Conservation (phyloP, 805 yeast genomes). For the Teunomyces panamensis region DNA sequence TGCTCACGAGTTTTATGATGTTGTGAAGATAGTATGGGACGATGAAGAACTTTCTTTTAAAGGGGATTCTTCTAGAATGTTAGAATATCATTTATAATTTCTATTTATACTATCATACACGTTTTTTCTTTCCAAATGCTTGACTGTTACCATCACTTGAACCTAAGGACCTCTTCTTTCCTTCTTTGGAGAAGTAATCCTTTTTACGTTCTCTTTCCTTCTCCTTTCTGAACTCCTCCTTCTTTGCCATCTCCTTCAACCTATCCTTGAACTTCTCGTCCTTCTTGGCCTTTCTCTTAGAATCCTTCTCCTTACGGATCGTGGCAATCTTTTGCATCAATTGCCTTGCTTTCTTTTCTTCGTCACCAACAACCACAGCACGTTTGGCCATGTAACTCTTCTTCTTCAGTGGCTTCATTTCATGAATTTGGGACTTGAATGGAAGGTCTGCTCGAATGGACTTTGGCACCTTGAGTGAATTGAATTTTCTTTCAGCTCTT, state of each 20-base stretch:
- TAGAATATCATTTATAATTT: conserved; percentile 28
- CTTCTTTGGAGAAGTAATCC: conserved; percentile 74
- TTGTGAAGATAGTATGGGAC: conserved; percentile 68
- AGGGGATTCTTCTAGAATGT: conserved; percentile 23
- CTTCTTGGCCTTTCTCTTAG: conserved; percentile 70
- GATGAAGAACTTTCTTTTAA: conserved; percentile 25
- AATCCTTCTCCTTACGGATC: conserved; percentile 79
- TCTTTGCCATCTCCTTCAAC: conserved; percentile 71
- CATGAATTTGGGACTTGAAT: conserved; percentile 84
- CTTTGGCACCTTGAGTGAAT: conserved; percentile 83
- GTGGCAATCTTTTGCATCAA: conserved; percentile 86
- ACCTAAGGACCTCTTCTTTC: conserved; percentile 56
- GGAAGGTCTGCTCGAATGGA: conserved; percentile 76
- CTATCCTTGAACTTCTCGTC: conserved; percentile 71
- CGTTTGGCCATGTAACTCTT: conserved; percentile 80
- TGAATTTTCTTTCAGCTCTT: conserved; percentile 80
- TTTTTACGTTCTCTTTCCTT: conserved; percentile 83
- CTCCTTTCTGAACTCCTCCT: conserved; percentile 65
- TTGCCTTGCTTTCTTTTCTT: conserved; percentile 89
- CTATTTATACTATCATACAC: conserved; percentile 14
- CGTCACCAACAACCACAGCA: conserved; percentile 90
- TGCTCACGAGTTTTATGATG: conserved; percentile 79
- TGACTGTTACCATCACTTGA: conserved; percentile 27
- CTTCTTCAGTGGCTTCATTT: conserved; percentile 84
- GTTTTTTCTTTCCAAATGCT: conserved; percentile 35